Evolutionary conservation across 2,329 filamentous ascomycete genomes (phyloP), one percentile per base, ranked within the genome.

Genomic region (Ambrosiella beaveri): DNA sequence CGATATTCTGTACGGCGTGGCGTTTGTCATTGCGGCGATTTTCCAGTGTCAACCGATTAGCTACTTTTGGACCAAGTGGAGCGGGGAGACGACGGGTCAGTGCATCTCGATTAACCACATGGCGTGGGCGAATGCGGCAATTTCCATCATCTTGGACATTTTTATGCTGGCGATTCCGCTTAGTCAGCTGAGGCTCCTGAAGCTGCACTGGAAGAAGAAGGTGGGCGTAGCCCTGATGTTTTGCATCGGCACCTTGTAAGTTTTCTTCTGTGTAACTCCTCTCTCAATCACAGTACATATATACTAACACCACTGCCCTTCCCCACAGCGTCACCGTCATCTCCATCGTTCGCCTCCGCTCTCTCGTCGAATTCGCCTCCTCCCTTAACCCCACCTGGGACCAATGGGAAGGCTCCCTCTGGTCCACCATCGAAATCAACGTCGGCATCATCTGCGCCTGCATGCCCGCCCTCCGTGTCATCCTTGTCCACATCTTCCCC

Each of bases 41-140:
- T 74, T 77, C 54, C 71, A 75, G 60, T 78, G 76, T 65, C 65
- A 59, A 15, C 76, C 76, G 0, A 66, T 79, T 36, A 64, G 63
- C 7, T 73, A 69, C 59, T 74, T 73, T 63, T 81, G 78, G 78
- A 70, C 65, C 0, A 65, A 65, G n/a, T 80, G 76, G 76, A 72
- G 75, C 47, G 72, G 71, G 1, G 63, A 71, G 59, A 68, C 71
- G 47, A 38, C 65, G 1, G 76, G 76, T 0, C 64, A 59, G 2
- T 80, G 77, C 62, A 65, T 74, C 9, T 68, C 74, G 54, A 65
- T 71, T 53, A 75, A 74, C 60, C 65, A 67, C 1, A 66, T 75
- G 13, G 69, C 66, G 0, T 79, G 74, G 73, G 66, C 71, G 2
- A 72, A 74, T 38, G 75, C 75, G 0, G 69, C 64, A 1, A 69